phyloP scores from a whole-genome alignment of 805 yeast species.

The Metschnikowia similis region DNA sequence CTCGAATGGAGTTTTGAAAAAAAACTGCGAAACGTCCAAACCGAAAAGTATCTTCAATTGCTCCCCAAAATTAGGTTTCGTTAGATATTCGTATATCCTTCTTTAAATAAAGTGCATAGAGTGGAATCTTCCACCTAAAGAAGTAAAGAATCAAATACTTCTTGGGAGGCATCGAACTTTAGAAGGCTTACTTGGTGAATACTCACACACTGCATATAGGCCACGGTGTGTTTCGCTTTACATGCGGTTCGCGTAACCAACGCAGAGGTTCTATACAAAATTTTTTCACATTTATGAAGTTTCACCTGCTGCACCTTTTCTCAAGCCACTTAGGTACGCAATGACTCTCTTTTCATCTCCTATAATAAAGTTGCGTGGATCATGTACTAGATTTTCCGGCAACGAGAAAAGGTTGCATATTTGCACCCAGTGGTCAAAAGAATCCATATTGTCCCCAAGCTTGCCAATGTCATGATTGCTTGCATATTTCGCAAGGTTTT shows the following conservation, averaged over 20 bases:
- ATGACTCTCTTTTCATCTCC: conserved; percentile 38
- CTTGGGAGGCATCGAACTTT: neutral
- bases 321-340: conserved; percentile 18
- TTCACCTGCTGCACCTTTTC: neutral
- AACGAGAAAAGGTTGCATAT: conserved; percentile 22
- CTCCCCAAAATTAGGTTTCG: too few species aligned
- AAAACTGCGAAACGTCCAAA: neutral
- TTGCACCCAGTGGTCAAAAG: conserved; percentile 28
- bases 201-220: neutral
- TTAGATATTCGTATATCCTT: too few species aligned
- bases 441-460: neutral
- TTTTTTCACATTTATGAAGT: too few species aligned
- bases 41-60: neutral
- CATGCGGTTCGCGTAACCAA: too few species aligned
- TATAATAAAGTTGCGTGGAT: conserved; percentile 32
- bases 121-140: too few species aligned
- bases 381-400: conserved; percentile 20
- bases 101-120: too few species aligned
- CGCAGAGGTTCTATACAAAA: too few species aligned
- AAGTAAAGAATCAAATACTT: neutral
- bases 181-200: neutral
- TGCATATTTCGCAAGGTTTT: neutral
- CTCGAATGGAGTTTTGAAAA: too few species aligned
- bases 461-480: neutral
- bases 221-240: too few species aligned